Evolutionary conservation across 306 rosid species (phyloP), one percentile per base, ranked within the genome.

Genomic region (Vigna unguiculata): DNA sequence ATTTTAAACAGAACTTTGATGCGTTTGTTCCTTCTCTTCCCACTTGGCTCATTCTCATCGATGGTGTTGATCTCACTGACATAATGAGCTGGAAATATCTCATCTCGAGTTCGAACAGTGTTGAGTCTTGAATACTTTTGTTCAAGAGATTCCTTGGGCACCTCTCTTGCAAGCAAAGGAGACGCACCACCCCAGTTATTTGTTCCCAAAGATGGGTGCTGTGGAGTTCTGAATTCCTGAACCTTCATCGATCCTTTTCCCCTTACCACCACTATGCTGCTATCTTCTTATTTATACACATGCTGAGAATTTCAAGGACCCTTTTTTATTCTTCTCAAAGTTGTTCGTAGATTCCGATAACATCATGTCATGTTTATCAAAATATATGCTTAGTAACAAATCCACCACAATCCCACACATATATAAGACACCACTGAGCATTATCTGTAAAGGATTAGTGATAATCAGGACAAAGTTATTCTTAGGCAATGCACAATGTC

Each of bases 111-210:
- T 1, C 84, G 74, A 21, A 30, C 9, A 1, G 82, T 13, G 87
- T 86, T 86, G 85, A 88, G 88, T 38, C 49, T 91, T 25, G 83
- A 74, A 30, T 88, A 83, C 62, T 83, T 87, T 12, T 78, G 87
- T 21, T 93, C 91, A 54, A 90, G 97, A 21, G 93, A 88, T 67
- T 90, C 92, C 12, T 86, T 77, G 0, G 93, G 93, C 25, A 90
- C 73, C 78, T 88, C 69, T 79, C 97, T 88, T 28, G 96, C 94
- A 67, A 93, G 51, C 82, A 93, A 80, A 20, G 98, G 97, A 70
- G 97, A 91, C 54, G 88, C 88, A 72, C 96, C 98, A 41, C 98
- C 96, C 98, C 97, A 88, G 6, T 79, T 81, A 71, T 87, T 93
- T 52, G 83, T 57, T 25, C 90, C 96, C 41, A 85, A 21, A 78